Conservation (phyloP, 352 stramenopile genomes). For the Thraustochytrium sp. region DNA sequence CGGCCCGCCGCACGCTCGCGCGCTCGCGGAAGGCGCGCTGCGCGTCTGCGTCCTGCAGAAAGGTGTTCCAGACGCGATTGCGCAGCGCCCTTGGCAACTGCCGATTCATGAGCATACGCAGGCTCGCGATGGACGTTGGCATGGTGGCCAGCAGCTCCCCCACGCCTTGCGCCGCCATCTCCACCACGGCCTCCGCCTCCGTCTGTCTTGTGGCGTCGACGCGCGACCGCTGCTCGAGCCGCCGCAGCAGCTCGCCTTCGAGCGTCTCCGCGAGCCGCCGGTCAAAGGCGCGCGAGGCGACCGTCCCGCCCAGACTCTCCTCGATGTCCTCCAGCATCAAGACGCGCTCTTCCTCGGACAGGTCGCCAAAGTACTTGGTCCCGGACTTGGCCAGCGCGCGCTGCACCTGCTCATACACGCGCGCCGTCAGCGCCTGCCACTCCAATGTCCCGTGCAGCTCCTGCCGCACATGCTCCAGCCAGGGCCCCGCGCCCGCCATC, state of each 20-base stretch:
- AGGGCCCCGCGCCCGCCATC: too few relatives aligned
- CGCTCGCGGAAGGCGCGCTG: background rate
- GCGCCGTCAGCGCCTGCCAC: slow-evolving; percentile 16
- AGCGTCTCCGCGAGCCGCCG: background rate
- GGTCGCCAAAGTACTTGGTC: slow-evolving; percentile 1
- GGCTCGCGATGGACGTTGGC: background rate
- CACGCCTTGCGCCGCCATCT: background rate
- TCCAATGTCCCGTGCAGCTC: background rate
- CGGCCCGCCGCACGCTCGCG: background rate
- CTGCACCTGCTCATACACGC: slow-evolving; percentile 7
- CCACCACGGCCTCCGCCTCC: background rate
- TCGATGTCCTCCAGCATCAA: slow-evolving; percentile 32
- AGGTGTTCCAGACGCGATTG: background rate
- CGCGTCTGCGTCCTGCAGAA: background rate
- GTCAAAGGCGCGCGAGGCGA: background rate
- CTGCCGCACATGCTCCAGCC: background rate
- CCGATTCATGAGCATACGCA: slow-evolving; percentile 27
- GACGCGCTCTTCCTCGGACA: background rate
- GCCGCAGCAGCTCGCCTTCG: background rate
- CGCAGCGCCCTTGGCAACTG: background rate
- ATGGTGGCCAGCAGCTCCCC: background rate
- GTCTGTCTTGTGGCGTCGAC: background rate
- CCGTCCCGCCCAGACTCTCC: background rate
- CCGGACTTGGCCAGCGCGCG: background rate
- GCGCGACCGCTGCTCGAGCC: background rate